Evolutionary conservation across 805 yeast genomes (phyloP).

Genomic region (Ogataea kodamae): DNA sequence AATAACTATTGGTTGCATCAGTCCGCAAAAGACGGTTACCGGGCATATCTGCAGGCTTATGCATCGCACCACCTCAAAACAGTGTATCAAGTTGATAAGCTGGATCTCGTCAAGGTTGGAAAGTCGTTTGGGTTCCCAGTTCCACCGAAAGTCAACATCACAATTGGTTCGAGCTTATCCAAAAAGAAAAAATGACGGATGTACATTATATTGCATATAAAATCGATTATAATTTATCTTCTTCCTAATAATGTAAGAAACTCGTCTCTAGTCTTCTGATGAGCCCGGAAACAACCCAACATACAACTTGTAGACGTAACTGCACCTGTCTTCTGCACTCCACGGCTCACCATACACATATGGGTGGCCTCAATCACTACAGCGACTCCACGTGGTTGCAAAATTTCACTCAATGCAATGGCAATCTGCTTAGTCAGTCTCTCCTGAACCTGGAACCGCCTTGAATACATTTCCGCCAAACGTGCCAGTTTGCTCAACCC

Average conservation of each 20-base stretch:
- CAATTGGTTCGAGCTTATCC: slow-evolving; percentile 80
- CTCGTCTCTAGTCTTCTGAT: slow-evolving; percentile 95
- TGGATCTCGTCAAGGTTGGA: slow-evolving; percentile 92
- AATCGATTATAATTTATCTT: slow-evolving; percentile 15
- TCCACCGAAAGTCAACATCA: slow-evolving; percentile 95
- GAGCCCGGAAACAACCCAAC: slow-evolving; percentile 93
- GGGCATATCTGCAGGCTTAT: slow-evolving; percentile 95
- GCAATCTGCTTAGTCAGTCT: slow-evolving; percentile 96
- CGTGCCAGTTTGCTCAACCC: slow-evolving; percentile 93
- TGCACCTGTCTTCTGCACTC: slow-evolving; percentile 93
- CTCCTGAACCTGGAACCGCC: slow-evolving; percentile 97
- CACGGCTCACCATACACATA: slow-evolving; percentile 99
- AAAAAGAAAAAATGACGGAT: slow-evolving; percentile 17
- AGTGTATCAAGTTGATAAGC: slow-evolving; percentile 92
- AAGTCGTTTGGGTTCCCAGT: slow-evolving; percentile 90
- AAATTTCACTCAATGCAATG: slow-evolving; percentile 85
- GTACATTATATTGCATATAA: slow-evolving; percentile 11
- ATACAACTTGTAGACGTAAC: slow-evolving; percentile 93
- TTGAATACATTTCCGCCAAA: slow-evolving; percentile 93
- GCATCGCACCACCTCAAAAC: slow-evolving; percentile 95
- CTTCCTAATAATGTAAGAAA: slow-evolving; percentile 78
- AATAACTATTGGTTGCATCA: slow-evolving; percentile 93
- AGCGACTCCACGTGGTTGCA: slow-evolving; percentile 95
- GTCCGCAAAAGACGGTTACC: slow-evolving; percentile 95
- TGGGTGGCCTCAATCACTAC: slow-evolving; percentile 97